phyloP scores from a whole-genome alignment of 2,329 filamentous ascomycete genomes.

The Ophiosphaerella herpotricha region DNA sequence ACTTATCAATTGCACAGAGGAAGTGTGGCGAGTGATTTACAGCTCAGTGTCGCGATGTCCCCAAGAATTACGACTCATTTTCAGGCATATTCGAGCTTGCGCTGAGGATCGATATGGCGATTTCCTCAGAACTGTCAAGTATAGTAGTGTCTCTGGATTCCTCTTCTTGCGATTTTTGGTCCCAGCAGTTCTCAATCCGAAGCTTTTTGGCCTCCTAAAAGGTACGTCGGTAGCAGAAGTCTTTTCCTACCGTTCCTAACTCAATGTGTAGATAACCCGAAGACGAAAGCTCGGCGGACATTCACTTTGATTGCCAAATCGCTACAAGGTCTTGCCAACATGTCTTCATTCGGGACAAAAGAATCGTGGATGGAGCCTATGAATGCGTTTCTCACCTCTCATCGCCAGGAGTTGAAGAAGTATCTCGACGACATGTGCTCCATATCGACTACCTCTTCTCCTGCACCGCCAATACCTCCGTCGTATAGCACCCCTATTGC shows the following conservation, averaged over 20 bases:
- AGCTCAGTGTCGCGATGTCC: constrained; percentile 76
- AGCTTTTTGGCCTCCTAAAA: constrained; percentile 84
- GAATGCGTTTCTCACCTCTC: constrained; percentile 80
- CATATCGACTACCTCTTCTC: constrained; percentile 68
- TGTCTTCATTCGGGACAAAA: constrained; percentile 89
- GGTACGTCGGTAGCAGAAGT: constrained; percentile 50
- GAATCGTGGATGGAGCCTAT: constrained; percentile 99
- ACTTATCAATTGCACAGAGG: constrained; percentile 75
- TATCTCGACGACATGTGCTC: constrained; percentile 88
- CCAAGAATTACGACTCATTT: constrained; percentile 78
- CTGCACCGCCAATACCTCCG: constrained; percentile 69
- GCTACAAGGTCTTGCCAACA: constrained; percentile 85
- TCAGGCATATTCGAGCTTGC: constrained; percentile 89
- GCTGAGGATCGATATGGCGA: constrained; percentile 94
- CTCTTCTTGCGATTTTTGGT: constrained; percentile 94
- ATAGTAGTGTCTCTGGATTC: constrained; percentile 94
- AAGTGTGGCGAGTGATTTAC: constrained; percentile 83
- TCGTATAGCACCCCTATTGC: constrained; percentile 92
- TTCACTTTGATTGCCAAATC: constrained; percentile 92
- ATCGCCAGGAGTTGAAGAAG: constrained; percentile 79
- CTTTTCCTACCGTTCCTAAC: constrained; percentile 10
- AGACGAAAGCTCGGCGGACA: constrained; percentile 80
- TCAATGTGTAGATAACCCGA: constrained; percentile 70
- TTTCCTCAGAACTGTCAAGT: constrained; percentile 84
- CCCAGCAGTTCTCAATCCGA: constrained; percentile 93